Evolutionary conservation across 371 early-diverging fungal species (phyloP), one percentile per base, ranked within the genome.

Genomic region (Mortierella polycephala): DNA sequence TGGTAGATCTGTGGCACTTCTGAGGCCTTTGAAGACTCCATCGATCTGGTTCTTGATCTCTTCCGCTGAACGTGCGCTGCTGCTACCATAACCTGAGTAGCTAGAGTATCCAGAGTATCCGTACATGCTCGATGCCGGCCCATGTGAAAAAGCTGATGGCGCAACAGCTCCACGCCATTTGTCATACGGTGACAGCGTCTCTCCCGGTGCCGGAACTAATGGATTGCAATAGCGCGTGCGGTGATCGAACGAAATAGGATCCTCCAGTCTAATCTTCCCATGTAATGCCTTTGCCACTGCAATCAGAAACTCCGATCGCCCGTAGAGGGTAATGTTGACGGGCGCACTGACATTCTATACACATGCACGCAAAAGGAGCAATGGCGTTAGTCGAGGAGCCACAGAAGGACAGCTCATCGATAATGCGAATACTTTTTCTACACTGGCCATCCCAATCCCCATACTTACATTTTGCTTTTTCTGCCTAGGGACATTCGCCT

Each of bases 11-110:
- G 86, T 85, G 8, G 87, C 83, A 42, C 85, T 71, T 13, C 84
- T 81, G 30, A 90, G 73, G 0, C 86, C 74, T 52, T 86, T 81
- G 65, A 88, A 90, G 13, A 90, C 83, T 0, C 81, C 82, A 39
- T 89, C 89, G 21, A 90, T 87, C 55, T 89, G 87, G n/a, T 70
- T 80, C 49, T 88, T 88, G 7, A 81, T 77, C 41, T 81, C 74
- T 42, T 82, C 83, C 7, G 81, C 71, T 0, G 82, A 75, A 13
- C 71, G 80, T 8, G 60, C 69, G 12, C 64, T 57, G 3, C 42
- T 58, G 23, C 23, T 50, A 30, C 30, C 30, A 16, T 58, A 55
- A 12, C 73, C 71, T 6, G 60, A 30, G 41, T 67, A 67, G 16
- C 71, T 57, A 5, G 67, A 53, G 12, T 67, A 62, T 39, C 72